Conservation (phyloP, 2,329 filamentous ascomycete species). For the Neofusicoccum sp. region DNA sequence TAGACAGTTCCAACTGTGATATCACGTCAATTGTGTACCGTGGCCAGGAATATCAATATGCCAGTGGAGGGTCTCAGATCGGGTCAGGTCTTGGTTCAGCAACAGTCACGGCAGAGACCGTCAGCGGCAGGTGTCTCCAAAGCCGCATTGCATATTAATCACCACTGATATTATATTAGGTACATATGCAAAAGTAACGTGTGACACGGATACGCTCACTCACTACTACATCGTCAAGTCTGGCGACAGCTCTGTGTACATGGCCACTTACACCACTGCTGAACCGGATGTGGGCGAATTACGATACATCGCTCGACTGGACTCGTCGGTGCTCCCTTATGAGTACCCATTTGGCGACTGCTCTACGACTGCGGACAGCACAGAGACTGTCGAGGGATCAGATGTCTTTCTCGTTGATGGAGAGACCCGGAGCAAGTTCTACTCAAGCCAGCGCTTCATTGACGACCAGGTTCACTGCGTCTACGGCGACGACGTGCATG, state of each 20-base stretch:
- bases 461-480: constrained; percentile 68
- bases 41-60: constrained; percentile 61
- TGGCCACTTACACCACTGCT: constrained; percentile 61
- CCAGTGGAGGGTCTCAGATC: constrained; percentile 57
- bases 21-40: constrained; percentile 66
- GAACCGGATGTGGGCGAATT: constrained; percentile 53
- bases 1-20: constrained; percentile 57
- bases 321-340: constrained; percentile 43
- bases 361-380: constrained; percentile 58
- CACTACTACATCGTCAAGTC: constrained; percentile 65
- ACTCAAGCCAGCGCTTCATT: constrained; percentile 69
- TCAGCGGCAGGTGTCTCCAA: constrained; percentile 30
- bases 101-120: constrained; percentile 51
- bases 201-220: constrained; percentile 61
- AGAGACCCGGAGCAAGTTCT: constrained; percentile 71
- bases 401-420: constrained; percentile 59
- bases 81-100: constrained; percentile 62
- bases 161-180: constrained; percentile 20
- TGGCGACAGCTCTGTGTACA: constrained; percentile 61
- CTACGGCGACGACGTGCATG: constrained; percentile 57
- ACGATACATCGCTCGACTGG: constrained; percentile 65
- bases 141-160: background rate
- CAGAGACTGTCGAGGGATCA: constrained; percentile 56
- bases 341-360: constrained; percentile 45
- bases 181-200: constrained; percentile 64